Evolutionary conservation across 257 asterid genomes (phyloP).

Genomic region (Orobanche coerulescens): DNA sequence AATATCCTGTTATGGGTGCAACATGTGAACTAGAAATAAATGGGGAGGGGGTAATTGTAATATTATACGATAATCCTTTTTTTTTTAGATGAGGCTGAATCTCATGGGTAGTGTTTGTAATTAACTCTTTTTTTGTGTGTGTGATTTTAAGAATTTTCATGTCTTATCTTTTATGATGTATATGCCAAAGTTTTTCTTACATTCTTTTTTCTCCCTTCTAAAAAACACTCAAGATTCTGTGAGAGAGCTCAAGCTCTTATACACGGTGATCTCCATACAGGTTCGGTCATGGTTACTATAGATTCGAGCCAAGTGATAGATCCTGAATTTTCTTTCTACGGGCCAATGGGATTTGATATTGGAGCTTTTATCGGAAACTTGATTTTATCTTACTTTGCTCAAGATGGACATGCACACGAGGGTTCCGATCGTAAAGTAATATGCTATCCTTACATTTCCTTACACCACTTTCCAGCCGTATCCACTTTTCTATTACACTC

Average conservation of each 20-base stretch:
- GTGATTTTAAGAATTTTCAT: background rate
- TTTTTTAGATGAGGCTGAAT: background rate
- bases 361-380: conserved; percentile 94
- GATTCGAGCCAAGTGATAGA: conserved; percentile 89
- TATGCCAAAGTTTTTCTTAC: conserved; percentile 14
- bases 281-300: conserved; percentile 83
- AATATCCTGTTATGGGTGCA: background rate
- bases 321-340: conserved; percentile 90
- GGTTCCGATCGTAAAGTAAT: conserved; percentile 65
- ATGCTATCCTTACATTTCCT: conserved; percentile 5
- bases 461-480: background rate
- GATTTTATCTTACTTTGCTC: conserved; percentile 80
- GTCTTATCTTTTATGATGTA: background rate
- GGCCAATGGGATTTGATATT: conserved; percentile 88
- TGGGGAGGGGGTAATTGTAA: background rate
- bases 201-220: too few species aligned
- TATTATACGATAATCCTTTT: background rate
- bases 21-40: background rate
- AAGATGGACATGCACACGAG: conserved; percentile 76
- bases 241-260: conserved; percentile 95
- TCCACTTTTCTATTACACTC: too few species aligned
- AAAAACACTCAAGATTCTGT: conserved; percentile 80
- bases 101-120: background rate
- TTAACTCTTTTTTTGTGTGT: background rate
- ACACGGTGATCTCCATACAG: conserved; percentile 93